Evolutionary conservation across 2,329 filamentous ascomycete species (phyloP), one percentile per base, ranked within the genome.

Genomic region (Cadophora sp.): DNA sequence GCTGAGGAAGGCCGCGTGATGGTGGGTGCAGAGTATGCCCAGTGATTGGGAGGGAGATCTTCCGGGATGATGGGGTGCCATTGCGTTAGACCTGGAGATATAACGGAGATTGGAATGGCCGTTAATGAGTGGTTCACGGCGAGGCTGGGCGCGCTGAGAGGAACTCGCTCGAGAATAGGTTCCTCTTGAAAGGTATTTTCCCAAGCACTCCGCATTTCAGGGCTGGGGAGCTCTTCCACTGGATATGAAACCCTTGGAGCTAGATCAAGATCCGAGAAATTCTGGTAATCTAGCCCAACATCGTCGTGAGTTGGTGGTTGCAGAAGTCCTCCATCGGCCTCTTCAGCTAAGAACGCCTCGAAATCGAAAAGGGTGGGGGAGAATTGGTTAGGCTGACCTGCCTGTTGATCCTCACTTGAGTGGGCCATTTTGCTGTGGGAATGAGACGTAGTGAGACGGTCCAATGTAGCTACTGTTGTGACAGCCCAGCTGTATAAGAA

Each of bases 1-100:
- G n/a, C 59, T 43, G 59, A 62, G 14, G 59, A 39, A 6, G 47
- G 47, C n/a, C 48, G 30, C 14, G 47, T 43, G 20, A 62, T 62
- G 13, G 59, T 62, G 13, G 59, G 47, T 36, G 59, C 47, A 39
- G 20, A 43, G 22, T 50, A 53, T 47, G 43, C 4, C 47, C 20
- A 51, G 9, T 16, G 30, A 5, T 27, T 39, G 4, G n/a, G 47
- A 18, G 33, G 45, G 16, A 24, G 39, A 18, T 5, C 4, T 14
- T 45, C 56, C 13, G 18, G 14, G 36, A 22, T n/a, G n/a, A 6
- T 9, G 24, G 59, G 22, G 30, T n/a, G 16, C 47, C 59, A 53
- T 24, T 41, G 30, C 16, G 14, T 7, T 62, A 24, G 27, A 27
- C 36, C 20, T 11, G 59, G 59, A 43, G 59, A 36, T 53, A 47